A percentile compares a stretch with the other conserved stretches of the same genome.
Evolutionary conservation across 352 stramenopile species (phyloP).

Genomic region (Globisporangium radiosum): DNA sequence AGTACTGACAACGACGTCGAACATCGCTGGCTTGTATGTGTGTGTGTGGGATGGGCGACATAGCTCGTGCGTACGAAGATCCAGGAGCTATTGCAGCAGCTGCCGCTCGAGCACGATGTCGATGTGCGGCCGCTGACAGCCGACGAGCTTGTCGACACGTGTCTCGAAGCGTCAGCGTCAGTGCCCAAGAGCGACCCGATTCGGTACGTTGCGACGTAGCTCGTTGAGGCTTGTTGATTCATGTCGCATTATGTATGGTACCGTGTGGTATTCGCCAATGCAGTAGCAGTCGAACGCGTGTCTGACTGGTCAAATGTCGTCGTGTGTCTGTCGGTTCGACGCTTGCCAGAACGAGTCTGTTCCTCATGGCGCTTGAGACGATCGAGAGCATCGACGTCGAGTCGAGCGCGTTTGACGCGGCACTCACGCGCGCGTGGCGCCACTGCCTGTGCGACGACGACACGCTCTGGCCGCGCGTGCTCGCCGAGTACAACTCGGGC

Average conservation of each 20-base stretch:
- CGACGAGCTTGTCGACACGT: conserved; percentile 39
- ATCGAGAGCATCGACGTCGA: conserved; percentile 45
- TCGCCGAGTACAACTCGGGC: conserved; percentile 39
- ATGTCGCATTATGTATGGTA: neutral
- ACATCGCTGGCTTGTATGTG: neutral
- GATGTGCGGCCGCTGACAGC: conserved; percentile 29
- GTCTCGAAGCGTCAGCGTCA: conserved; percentile 39
- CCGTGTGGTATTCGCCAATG: neutral
- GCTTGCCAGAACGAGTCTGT: conserved; percentile 30
- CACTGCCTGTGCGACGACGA: conserved; percentile 46
- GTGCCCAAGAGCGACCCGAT: conserved; percentile 43
- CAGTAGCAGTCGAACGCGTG: conserved; percentile 12
- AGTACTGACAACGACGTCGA: too few species aligned
- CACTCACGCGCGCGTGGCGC: conserved; percentile 44
- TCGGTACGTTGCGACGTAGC: conserved; percentile 20
- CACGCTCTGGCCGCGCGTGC: conserved; percentile 48
- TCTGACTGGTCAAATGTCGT: too few species aligned
- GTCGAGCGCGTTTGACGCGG: conserved; percentile 35
- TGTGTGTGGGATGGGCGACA: conserved; percentile 1
- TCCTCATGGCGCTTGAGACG: conserved; percentile 65
- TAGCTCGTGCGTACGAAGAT: conserved; percentile 49
- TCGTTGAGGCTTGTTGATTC: neutral
- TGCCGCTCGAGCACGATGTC: conserved; percentile 36
- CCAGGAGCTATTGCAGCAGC: conserved; percentile 55
- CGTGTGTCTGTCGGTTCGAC: too few species aligned